These are phyloP conservation scores for Ophiognomonia clavigignenti-juglandacearum DNA, from an alignment of 2,329 filamentous ascomycete genomes.

Conservation along the genomic window DNA sequence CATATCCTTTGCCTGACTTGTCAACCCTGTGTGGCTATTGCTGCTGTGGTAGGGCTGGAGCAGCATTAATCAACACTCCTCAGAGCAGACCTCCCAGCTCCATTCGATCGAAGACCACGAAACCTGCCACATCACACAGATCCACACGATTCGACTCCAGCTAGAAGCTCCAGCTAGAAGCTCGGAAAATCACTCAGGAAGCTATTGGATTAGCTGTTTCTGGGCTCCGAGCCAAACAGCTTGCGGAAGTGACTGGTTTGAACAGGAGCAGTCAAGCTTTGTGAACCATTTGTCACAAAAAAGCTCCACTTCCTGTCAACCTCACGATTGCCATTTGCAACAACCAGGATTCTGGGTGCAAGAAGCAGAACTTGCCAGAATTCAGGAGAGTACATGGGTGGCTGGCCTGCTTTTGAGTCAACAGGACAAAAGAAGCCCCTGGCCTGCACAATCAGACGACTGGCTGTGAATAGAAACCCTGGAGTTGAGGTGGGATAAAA, in stretches of 20 bases:
- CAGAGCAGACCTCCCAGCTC: not conserved
- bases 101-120: not conserved
- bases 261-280: not conserved
- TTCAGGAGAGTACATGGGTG: not conserved
- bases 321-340: not conserved
- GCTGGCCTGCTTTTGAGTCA: not conserved
- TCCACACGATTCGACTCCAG: too few species aligned
- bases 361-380: not conserved
- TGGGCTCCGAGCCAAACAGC: not conserved
- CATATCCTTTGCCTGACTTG: not conserved
- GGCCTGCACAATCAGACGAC: too few species aligned
- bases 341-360: not conserved
- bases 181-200: not conserved
- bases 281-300: not conserved
- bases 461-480: too few species aligned
- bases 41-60: slow-evolving; percentile 6
- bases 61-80: not conserved
- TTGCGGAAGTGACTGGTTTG: not conserved
- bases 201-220: not conserved
- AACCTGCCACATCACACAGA: not conserved
- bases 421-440: not conserved
- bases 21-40: not conserved
- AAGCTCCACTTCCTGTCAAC: not conserved
- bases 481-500: too few species aligned
- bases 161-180: not conserved